phyloP scores from a whole-genome alignment of 805 yeast genomes.

The Hanseniaspora hatyaiensis region DNA sequence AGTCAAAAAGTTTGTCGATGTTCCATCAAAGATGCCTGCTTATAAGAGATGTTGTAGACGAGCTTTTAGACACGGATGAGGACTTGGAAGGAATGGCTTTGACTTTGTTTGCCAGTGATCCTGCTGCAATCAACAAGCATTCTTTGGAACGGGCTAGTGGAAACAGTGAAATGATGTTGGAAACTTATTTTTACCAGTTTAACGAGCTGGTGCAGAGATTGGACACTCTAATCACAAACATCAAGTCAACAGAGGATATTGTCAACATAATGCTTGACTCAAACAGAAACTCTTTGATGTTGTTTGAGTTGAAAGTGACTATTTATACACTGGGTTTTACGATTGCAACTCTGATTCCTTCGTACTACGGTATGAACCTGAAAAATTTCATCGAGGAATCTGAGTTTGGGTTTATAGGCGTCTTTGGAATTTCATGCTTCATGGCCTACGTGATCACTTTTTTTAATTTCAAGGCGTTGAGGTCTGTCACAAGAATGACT shows the following conservation, averaged over 20 bases:
- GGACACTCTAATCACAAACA: slow-evolving; percentile 68
- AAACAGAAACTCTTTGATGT: slow-evolving; percentile 79
- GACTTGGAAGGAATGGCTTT: slow-evolving; percentile 72
- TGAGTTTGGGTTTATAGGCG: slow-evolving; percentile 47
- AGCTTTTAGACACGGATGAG: slow-evolving; percentile 74
- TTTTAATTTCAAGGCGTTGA: slow-evolving; percentile 45
- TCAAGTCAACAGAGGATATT: slow-evolving; percentile 83
- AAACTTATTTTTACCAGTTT: slow-evolving; percentile 80
- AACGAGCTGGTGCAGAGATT: slow-evolving; percentile 90
- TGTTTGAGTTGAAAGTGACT: slow-evolving; percentile 69
- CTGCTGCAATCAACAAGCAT: slow-evolving; percentile 18
- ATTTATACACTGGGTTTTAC: slow-evolving; percentile 78
- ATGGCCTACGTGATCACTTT: slow-evolving; percentile 46
- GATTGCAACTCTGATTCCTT: slow-evolving; percentile 73
- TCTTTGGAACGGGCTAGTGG: slow-evolving; percentile 35
- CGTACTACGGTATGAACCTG: slow-evolving; percentile 80
- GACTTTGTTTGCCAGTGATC: slow-evolving; percentile 28
- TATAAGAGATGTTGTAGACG: slow-evolving; percentile 73
- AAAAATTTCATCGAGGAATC: slow-evolving; percentile 68
- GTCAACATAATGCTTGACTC: slow-evolving; percentile 85
- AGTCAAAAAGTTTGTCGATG: slow-evolving; percentile 57
- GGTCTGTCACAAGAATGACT: slow-evolving; percentile 54
- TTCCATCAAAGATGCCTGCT: slow-evolving; percentile 66
- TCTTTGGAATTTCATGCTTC: slow-evolving; percentile 40
- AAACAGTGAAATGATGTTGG: slow-evolving; percentile 77